phyloP scores from a whole-genome alignment of 1,284 basidiomycete species.

The Puccinia polysora region DNA sequence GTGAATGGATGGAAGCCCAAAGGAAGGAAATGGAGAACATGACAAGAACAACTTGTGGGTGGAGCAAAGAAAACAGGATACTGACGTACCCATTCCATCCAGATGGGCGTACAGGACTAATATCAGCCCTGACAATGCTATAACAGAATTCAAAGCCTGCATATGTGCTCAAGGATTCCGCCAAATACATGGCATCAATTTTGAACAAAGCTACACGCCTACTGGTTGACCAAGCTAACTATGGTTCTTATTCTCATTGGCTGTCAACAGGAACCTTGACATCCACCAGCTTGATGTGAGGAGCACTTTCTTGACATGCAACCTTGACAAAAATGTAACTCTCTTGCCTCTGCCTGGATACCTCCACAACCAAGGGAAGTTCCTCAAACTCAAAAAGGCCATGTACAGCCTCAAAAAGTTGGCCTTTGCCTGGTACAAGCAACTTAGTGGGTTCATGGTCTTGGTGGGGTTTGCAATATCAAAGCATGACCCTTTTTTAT shows the following conservation, averaged over 20 bases:
- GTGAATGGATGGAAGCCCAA: background rate
- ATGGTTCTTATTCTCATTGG: background rate
- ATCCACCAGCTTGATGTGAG: background rate
- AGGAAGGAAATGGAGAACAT: background rate
- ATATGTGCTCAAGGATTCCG: background rate
- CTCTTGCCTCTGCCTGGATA: background rate
- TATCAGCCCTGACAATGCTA: background rate
- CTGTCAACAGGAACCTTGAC: background rate
- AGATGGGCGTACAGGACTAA: background rate
- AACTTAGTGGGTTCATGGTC: background rate
- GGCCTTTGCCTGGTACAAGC: background rate
- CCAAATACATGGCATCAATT: background rate
- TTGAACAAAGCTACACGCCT: background rate
- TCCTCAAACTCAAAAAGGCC: background rate
- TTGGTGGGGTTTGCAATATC: background rate
- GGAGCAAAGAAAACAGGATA: background rate
- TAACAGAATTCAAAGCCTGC: background rate
- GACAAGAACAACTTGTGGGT: background rate
- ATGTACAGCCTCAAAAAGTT: background rate
- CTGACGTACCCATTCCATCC: background rate
- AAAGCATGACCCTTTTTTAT: background rate
- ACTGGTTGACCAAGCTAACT: background rate
- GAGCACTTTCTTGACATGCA: background rate
- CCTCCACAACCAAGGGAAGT: background rate
- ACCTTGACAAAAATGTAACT: background rate